These are phyloP conservation scores for Globisporangium solare DNA, from an alignment of 352 stramenopile species.

Conservation along the genomic window DNA sequence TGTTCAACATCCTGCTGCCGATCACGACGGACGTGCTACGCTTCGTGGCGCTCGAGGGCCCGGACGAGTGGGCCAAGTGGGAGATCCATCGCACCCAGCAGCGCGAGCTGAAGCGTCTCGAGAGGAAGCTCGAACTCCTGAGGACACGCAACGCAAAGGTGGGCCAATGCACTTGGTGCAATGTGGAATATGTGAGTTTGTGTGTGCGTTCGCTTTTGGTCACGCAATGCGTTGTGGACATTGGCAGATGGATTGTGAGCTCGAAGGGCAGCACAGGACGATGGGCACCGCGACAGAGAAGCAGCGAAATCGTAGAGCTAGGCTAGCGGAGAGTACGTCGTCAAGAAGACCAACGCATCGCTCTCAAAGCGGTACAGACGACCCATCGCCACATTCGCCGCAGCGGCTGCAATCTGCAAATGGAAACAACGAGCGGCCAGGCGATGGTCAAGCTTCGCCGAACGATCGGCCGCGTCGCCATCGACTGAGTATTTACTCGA, in stretches of 20 bases:
- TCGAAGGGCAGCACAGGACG: background rate
- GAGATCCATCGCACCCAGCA: conserved; percentile 33
- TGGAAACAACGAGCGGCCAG: background rate
- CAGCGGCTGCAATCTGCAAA: background rate
- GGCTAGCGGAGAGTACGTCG: background rate
- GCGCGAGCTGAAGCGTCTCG: conserved; percentile 27
- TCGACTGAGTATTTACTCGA: conserved; percentile 36
- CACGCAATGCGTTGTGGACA: background rate
- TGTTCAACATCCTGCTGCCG: conserved; percentile 38
- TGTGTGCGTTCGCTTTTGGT: background rate
- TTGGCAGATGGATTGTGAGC: background rate
- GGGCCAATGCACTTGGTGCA: background rate
- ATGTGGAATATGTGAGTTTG: too few relatives aligned
- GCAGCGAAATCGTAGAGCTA: background rate
- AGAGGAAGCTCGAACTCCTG: conserved; percentile 24
- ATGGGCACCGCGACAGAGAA: background rate
- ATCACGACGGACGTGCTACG: conserved; percentile 23
- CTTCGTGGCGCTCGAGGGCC: conserved; percentile 25
- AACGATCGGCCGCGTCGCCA: conserved; percentile 12
- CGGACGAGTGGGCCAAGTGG: conserved; percentile 35
- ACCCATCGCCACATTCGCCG: background rate
- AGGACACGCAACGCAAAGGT: background rate
- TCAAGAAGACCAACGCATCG: background rate
- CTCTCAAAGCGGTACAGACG: background rate
- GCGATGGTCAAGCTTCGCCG: background rate